Base-by-base conservation (phyloP, 2,329 filamentous ascomycete species). In the Fusarium sp. region DNA sequence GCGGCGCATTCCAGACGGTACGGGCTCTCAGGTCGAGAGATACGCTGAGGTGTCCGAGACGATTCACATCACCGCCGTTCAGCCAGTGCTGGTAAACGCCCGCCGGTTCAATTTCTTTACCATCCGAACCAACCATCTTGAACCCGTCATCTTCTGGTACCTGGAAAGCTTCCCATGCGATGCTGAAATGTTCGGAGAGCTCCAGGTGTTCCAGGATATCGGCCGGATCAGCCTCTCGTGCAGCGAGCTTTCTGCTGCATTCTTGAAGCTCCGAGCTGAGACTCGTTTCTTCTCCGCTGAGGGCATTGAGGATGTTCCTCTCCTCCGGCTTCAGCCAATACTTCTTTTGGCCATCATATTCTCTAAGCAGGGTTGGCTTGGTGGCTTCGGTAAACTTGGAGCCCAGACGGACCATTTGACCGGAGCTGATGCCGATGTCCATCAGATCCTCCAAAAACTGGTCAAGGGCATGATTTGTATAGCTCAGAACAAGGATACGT, bases 401-500 rank as follows among this genome's bases (percentile, higher is more conserved):
- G 0, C 92, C 92, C 0, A 94, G 82, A 0, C 92, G 86, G 1
- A 92, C 86, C 61, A 94, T 91, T 0, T 74, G 41, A 0, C 76
- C 50, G 0, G 71, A 3, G 0, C 83, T 73, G 12, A 94, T 89
- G 0, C 90, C 90, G 36, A 90, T 87, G 3, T 89, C 82, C 7
- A 90, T 80, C 1, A 93, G 78, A 44, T 94, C 91, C 66, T 90
- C 88, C 0, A 93, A 78, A 51, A 93, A 91, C 78, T 94, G 86
- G 58, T 92, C 89, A 0, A 91, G 80, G 0, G 90, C 90, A 71
- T 92, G 91, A 58, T 93, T 92, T 0, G 91, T 94, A 64, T 90
- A 94, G 31, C 88, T 90, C 5, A 92, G 79, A 0, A 95, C 87
- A 0, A 95, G 82, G 0, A 94, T 87, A 0, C 78, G 87, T 33